phyloP scores from a whole-genome alignment of 2,329 filamentous ascomycete genomes.

The Xylaria sp. region DNA sequence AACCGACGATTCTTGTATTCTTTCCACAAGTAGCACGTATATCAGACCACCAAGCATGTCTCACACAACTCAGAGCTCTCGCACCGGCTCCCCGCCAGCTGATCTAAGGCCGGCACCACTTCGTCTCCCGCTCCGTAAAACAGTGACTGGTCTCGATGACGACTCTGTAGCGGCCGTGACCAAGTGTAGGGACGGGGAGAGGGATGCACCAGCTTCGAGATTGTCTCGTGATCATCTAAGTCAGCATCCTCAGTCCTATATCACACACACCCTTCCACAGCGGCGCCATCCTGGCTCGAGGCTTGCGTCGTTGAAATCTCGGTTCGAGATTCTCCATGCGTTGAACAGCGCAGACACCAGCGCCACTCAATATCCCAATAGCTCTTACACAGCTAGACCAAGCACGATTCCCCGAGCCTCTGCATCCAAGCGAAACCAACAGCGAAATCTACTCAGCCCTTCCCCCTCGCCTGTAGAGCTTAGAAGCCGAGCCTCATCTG shows the following conservation, averaged over 20 bases:
- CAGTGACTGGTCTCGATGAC: background rate
- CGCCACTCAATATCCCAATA: background rate
- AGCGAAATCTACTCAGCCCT: background rate
- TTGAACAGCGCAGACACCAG: slow-evolving; percentile 31
- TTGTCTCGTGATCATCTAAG: background rate
- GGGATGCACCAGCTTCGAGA: background rate
- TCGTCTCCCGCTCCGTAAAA: slow-evolving; percentile 20
- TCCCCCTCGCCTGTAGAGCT: slow-evolving; percentile 10
- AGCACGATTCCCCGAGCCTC: slow-evolving; percentile 18
- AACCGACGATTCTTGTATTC: slow-evolving; percentile 12
- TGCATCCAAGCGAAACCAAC: background rate
- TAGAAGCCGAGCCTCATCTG: slow-evolving; percentile 3
- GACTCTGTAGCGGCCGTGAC: background rate
- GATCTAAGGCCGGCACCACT: slow-evolving; percentile 25
- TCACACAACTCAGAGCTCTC: slow-evolving; percentile 3
- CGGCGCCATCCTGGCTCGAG: slow-evolving; percentile 27
- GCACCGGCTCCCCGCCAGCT: slow-evolving; percentile 1
- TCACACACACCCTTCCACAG: slow-evolving; percentile 17
- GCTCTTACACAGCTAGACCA: background rate
- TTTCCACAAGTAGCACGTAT: slow-evolving; percentile 5
- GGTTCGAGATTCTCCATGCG: slow-evolving; percentile 43
- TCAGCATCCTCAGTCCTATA: background rate
- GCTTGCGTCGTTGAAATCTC: slow-evolving; percentile 43
- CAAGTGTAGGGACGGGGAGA: background rate
- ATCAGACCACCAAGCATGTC: slow-evolving; percentile 17